phyloP scores from a whole-genome alignment of 2,329 filamentous ascomycete species.

The Cephalotrichum gorgonifer region DNA sequence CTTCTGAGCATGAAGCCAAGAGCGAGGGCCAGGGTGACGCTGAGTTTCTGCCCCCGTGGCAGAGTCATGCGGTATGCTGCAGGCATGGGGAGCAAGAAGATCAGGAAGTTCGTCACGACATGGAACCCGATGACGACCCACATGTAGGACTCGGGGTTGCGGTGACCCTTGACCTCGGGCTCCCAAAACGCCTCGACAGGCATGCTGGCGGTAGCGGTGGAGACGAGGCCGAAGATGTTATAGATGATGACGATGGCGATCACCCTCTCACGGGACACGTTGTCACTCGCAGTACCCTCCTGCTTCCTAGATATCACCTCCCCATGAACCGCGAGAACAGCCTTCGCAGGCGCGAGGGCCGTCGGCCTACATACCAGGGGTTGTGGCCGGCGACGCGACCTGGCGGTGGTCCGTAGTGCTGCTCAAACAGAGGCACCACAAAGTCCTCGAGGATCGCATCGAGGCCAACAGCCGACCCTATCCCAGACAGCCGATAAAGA shows the following conservation, averaged over 20 bases:
- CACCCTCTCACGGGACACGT: no score
- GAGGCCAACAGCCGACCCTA: no score
- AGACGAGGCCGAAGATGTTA: slow-evolving; percentile 11
- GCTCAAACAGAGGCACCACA: no score
- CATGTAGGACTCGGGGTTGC: slow-evolving; percentile 13
- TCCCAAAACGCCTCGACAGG: slow-evolving; percentile 11
- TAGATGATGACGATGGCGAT: slow-evolving; percentile 11
- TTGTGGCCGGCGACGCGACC: no score
- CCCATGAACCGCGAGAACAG: no score
- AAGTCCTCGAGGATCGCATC: no score
- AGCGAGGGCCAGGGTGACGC: slow-evolving; percentile 13
- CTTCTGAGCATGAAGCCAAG: slow-evolving; percentile 15
- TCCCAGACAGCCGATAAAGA: no score
- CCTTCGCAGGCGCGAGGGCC: no score
- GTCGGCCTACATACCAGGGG: no score
- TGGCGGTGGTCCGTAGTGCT: no score
- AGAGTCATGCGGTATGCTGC: slow-evolving; percentile 16
- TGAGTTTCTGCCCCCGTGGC: slow-evolving; percentile 13
- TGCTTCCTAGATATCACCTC: no score
- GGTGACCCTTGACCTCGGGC: slow-evolving; percentile 1
- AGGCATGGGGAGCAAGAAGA: slow-evolving; percentile 17
- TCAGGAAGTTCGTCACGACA: slow-evolving; percentile 16
- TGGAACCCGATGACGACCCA: slow-evolving; percentile 17
- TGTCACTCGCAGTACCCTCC: no score
- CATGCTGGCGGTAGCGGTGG: slow-evolving; percentile 11